Base-by-base conservation (phyloP, 305 asterid species). In the Fraxinus ornus region DNA sequence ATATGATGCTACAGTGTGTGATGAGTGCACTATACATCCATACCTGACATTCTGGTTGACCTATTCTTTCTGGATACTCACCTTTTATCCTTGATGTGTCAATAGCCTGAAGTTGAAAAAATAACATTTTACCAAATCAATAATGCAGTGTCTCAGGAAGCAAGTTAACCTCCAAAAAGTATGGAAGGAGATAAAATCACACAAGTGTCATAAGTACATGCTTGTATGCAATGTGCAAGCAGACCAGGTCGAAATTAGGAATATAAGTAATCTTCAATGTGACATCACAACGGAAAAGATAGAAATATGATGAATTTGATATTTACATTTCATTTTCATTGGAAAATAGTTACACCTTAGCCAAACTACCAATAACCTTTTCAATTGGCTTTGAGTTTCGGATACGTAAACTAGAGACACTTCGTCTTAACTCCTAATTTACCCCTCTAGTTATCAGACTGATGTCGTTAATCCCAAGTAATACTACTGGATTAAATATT, bases 41-140 rank as follows among this genome's bases (percentile, higher is more conserved):
- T 90, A 93, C 98, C 98, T 93, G 95, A 83, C 98, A 96, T 87
- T 96, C 99, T 57, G 95, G 92, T 84, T 94, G 99, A 80, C 99
- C 99, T 41, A 84, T 75, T 91, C 98, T 92, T 90, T 96, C 98
- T 76, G 99, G 99, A 90, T 93, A 93, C 87, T 96, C 97, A 77
- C 97, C 99, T 88, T 92, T 94, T 94, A 93, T 92, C 89, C 92
- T 91, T 90, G 98, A 94, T 36, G 98, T 88, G 81, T 97, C 97
- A 83, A 96, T 96, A 83, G 94, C 98, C 99, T 96, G 78, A 72
- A 90, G 47, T 85, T 85, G 30, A 83, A 60, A 82, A 76, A 33
- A 35, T 75, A 15, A 82, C 75, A 24, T 22, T 64, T 74, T 70
- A 68, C 78, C 81, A 64, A 78, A 83, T 62, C 75, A 70, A 30